Evolutionary conservation across 441 rosid genomes (phyloP).

Genomic region (Gossypium schwendimanii): DNA sequence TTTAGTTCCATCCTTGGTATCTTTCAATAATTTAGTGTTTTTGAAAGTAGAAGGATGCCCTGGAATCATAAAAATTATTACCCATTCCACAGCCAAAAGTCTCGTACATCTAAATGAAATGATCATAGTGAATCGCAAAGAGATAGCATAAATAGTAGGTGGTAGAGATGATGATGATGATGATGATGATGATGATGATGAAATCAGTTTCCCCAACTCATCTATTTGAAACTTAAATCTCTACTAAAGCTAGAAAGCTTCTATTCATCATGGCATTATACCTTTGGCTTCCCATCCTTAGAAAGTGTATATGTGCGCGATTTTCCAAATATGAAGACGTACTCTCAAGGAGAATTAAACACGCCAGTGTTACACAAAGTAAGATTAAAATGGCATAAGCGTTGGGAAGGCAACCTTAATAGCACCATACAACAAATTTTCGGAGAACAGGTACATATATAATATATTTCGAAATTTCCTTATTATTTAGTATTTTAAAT

Average conservation of each 20-base stretch:
- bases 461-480: neutral
- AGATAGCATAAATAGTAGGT: neutral
- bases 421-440: neutral
- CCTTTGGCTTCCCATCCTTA: neutral
- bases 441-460: neutral
- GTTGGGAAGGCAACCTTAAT: neutral
- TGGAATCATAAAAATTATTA: neutral
- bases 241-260: neutral
- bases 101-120: neutral
- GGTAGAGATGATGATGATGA: neutral
- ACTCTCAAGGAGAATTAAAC: neutral
- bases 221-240: neutral
- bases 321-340: neutral
- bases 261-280: neutral
- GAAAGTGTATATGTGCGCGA: neutral
- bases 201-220: slow-evolving; percentile 1
- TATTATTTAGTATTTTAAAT: neutral
- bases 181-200: neutral
- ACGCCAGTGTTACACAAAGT: neutral
- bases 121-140: neutral
- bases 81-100: neutral
- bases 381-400: neutral
- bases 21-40: neutral
- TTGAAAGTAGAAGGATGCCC: neutral
- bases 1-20: neutral